These are phyloP conservation scores for Cercospora zeina DNA, from an alignment of 2,329 filamentous ascomycete species.

Conservation along the genomic window DNA sequence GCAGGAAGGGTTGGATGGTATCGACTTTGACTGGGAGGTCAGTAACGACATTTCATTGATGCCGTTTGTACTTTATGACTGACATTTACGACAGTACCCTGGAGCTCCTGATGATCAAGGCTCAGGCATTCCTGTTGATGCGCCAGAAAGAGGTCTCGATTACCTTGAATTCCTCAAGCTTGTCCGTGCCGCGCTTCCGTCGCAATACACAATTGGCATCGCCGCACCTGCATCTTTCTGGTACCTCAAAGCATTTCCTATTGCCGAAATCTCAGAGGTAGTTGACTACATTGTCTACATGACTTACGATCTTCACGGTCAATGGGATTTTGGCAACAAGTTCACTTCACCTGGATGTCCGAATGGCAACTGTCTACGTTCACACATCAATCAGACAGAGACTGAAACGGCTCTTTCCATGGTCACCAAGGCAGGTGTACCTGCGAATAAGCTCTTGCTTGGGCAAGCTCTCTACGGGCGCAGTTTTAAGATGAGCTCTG, in stretches of 20 bases:
- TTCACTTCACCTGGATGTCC: constrained; percentile 38
- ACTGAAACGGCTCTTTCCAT: constrained; percentile 29
- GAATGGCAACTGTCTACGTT: constrained; percentile 37
- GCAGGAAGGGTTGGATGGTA: constrained; percentile 65
- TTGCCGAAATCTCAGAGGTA: constrained; percentile 29
- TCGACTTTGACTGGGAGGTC: constrained; percentile 48
- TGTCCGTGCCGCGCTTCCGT: constrained; percentile 18
- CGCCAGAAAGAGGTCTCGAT: constrained; percentile 12
- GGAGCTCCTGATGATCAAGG: constrained; percentile 18
- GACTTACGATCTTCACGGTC: constrained; percentile 42
- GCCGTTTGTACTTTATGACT: neutral
- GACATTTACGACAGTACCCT: constrained; percentile 10
- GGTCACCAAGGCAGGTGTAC: constrained; percentile 28
- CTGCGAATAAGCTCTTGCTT: constrained; percentile 40
- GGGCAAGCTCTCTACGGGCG: constrained; percentile 40
- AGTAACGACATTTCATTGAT: neutral
- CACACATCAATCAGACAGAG: constrained; percentile 36
- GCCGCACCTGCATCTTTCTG: constrained; percentile 38
- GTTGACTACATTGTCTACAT: constrained; percentile 30
- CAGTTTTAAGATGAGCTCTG: constrained; percentile 44
- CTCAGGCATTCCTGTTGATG: constrained; percentile 13
- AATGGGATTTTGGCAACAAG: constrained; percentile 45
- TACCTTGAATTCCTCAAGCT: constrained; percentile 25
- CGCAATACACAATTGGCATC: constrained; percentile 31
- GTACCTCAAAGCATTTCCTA: constrained; percentile 38